phyloP scores from a whole-genome alignment of 2,329 filamentous ascomycete genomes.

The Alternaria sp. region DNA sequence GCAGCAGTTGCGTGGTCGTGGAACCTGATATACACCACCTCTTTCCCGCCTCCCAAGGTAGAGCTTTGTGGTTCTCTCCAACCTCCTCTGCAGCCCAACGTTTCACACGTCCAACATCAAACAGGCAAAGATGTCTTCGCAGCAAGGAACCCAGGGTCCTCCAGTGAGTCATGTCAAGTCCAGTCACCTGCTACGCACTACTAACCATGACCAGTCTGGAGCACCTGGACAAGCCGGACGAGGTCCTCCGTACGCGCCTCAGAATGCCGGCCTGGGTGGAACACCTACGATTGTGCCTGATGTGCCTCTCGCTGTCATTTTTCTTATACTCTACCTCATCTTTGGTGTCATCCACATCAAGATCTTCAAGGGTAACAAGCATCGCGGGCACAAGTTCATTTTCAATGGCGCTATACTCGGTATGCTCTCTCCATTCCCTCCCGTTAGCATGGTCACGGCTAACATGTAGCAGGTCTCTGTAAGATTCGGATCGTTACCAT shows the following conservation, averaged over 20 bases:
- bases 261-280: conserved; percentile 40
- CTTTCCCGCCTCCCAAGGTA: conserved; percentile 10
- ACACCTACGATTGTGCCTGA: conserved; percentile 48
- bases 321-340: conserved; percentile 54
- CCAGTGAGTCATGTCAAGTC: conserved; percentile 14
- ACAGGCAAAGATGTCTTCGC: conserved; percentile 25
- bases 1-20: conserved; percentile 18
- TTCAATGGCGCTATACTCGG: conserved; percentile 55
- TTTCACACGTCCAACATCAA: conserved; percentile 7
- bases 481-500: conserved; percentile 56
- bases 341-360: conserved; percentile 54
- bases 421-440: conserved; percentile 24
- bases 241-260: conserved; percentile 45
- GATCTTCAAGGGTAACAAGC: conserved; percentile 53
- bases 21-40: conserved; percentile 35
- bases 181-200: not conserved
- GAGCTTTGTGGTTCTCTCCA: conserved; percentile 21
- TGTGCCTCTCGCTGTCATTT: conserved; percentile 53
- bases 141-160: conserved; percentile 17
- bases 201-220: conserved; percentile 21
- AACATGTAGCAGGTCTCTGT: conserved; percentile 52
- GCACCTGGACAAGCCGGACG: conserved; percentile 5
- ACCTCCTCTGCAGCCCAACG: conserved; percentile 12
- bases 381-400: conserved; percentile 55
- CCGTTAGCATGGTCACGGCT: conserved; percentile 10